Conservation (phyloP, 2,329 filamentous ascomycete genomes). For the Thelonectria olida region DNA sequence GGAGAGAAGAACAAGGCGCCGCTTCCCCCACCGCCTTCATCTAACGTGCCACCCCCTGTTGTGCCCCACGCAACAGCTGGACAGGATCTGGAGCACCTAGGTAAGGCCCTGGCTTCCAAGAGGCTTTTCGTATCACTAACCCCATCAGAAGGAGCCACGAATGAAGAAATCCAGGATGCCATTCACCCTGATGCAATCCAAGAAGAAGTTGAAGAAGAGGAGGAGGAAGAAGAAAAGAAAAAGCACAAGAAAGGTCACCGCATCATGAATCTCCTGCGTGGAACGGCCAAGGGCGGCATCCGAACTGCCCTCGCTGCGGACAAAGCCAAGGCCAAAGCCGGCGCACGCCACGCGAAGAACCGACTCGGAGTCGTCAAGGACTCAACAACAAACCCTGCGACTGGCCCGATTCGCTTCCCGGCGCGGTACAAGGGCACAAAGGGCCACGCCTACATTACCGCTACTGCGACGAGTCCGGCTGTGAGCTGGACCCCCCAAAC, state of each 20-base stretch:
- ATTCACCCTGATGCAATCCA: conserved; percentile 56
- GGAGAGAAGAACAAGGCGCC: conserved; percentile 85
- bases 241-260: conserved; percentile 53
- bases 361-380: conserved; percentile 73
- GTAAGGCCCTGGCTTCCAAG: conserved; percentile 31
- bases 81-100: conserved; percentile 46
- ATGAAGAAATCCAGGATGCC: conserved; percentile 73
- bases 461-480: conserved; percentile 72
- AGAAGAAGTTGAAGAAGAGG: conserved; percentile 46
- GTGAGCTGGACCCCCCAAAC: conserved; percentile 70
- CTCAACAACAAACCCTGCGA: conserved; percentile 51
- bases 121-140: conserved; percentile 26
- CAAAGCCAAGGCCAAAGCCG: conserved; percentile 71
- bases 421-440: conserved; percentile 75
- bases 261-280: conserved; percentile 72
- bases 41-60: conserved; percentile 47
- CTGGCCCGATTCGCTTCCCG: conserved; percentile 81
- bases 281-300: conserved; percentile 76
- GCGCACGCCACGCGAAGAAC: conserved; percentile 69
- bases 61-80: conserved; percentile 56
- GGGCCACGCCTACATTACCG: conserved; percentile 76
- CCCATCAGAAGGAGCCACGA: conserved; percentile 56
- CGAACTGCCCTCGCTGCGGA: conserved; percentile 77
- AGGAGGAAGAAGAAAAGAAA: conserved; percentile 58
- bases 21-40: conserved; percentile 66